phyloP scores from a whole-genome alignment of 495 filamentous ascomycete species.

The Recurvomyces mirabilis region DNA sequence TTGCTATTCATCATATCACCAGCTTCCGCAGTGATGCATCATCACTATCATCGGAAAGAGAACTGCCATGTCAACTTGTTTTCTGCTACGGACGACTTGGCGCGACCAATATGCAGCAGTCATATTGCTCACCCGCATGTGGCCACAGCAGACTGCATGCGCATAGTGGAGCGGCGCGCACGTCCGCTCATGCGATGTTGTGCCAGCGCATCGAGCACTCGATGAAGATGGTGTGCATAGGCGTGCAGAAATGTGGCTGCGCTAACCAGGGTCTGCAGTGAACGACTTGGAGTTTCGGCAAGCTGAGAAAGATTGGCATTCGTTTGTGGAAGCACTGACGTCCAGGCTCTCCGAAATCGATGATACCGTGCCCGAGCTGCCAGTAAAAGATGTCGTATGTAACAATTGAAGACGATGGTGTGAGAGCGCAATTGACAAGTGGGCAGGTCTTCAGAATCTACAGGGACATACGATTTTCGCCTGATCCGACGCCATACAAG shows the following conservation, averaged over 20 bases:
- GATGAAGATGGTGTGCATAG: neutral
- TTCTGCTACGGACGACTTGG: too few species aligned
- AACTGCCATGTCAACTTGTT: too few species aligned
- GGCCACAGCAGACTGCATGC: too few species aligned
- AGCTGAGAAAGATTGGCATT: slow-evolving; percentile 65
- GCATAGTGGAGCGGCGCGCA: too few species aligned
- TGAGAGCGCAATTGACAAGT: too few species aligned
- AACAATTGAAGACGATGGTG: too few species aligned
- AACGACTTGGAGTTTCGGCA: slow-evolving; percentile 67
- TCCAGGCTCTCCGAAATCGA: slow-evolving; percentile 59
- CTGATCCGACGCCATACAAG: slow-evolving; percentile 80
- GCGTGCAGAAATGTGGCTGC: too few species aligned
- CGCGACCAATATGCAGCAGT: too few species aligned
- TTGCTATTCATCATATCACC: neutral
- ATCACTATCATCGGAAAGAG: too few species aligned
- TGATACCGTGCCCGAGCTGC: slow-evolving; percentile 70
- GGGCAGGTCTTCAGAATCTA: slow-evolving; percentile 75
- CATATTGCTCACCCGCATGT: too few species aligned
- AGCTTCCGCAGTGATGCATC: too few species aligned
- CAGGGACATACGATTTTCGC: slow-evolving; percentile 46
- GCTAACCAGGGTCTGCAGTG: slow-evolving; percentile 39
- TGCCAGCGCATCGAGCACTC: slow-evolving; percentile 4
- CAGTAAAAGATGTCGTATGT: slow-evolving; percentile 63
- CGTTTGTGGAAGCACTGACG: slow-evolving; percentile 58
- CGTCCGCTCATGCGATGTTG: too few species aligned